These are phyloP conservation scores for Tricholoma hemisulphureum DNA, from an alignment of 768 basidiomycete genomes.

Conservation along the genomic window DNA sequence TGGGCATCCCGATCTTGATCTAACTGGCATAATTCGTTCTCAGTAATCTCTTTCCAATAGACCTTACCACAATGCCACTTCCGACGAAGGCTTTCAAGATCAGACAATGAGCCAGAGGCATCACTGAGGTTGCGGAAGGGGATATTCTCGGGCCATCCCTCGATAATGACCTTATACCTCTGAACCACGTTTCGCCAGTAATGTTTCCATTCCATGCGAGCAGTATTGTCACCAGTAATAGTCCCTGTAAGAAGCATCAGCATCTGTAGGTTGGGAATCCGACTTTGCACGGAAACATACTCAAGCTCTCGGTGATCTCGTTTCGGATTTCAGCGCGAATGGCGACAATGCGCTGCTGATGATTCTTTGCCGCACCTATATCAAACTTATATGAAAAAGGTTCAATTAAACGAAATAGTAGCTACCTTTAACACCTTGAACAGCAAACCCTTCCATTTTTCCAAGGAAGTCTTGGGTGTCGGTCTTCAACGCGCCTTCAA, in stretches of 20 bases:
- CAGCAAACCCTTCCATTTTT: no score
- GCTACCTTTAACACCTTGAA: constrained; percentile 14
- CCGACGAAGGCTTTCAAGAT: constrained; percentile 9
- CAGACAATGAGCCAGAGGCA: constrained; percentile 4
- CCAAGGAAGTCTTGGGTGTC: constrained; percentile 15
- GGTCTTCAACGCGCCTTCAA: constrained; percentile 9
- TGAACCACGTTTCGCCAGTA: no score
- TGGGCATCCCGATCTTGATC: not conserved
- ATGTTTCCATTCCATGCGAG: constrained; percentile 14
- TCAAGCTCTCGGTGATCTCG: not conserved
- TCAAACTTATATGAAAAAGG: not conserved
- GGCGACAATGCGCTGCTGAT: not conserved
- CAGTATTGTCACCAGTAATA: constrained; percentile 8
- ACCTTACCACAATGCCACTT: constrained; percentile 9
- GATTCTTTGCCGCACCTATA: constrained; percentile 8
- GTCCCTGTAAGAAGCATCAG: not conserved
- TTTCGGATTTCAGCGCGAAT: not conserved
- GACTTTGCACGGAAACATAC: not conserved
- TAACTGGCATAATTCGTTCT: constrained; percentile 5
- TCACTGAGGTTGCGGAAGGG: constrained; percentile 20
- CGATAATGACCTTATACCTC: constrained; percentile 11
- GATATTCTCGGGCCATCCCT: constrained; percentile 15
- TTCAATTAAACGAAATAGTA: not conserved
- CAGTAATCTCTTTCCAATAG: constrained; percentile 10
- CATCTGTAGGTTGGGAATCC: not conserved